These are phyloP conservation scores for Eragrostis tef DNA, from an alignment of 202 grass and related monocot species.

Conservation along the genomic window DNA sequence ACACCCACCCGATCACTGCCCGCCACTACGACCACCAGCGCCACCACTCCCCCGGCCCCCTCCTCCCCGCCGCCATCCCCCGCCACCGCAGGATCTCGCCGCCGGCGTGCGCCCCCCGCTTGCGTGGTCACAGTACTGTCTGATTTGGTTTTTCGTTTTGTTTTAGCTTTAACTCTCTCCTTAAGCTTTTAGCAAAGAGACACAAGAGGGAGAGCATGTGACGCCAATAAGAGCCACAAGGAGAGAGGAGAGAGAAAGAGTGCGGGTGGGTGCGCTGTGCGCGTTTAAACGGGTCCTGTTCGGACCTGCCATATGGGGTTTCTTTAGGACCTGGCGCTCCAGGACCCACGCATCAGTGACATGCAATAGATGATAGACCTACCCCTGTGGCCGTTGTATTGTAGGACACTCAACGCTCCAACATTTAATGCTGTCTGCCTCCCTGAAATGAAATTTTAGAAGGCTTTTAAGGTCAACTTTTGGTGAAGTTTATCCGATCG, in stretches of 20 bases:
- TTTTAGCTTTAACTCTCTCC: conserved; percentile 9
- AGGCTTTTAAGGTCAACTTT: conserved; percentile 34
- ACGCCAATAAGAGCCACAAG: conserved; percentile 53
- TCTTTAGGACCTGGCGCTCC: rapidly evolving
- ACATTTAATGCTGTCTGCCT: conserved; percentile 23
- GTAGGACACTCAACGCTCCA: conserved; percentile 32
- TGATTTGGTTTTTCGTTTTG: conserved; percentile 4
- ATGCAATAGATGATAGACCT: background rate
- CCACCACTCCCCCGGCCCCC: conserved; percentile 38
- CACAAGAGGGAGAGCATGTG: conserved; percentile 44
- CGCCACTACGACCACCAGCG: conserved; percentile 42
- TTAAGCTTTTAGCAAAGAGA: conserved; percentile 50
- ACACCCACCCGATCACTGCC: conserved; percentile 35
- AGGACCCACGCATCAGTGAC: background rate
- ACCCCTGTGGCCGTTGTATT: conserved; percentile 15
- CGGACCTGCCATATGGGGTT: conserved; percentile 35
- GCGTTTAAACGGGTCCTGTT: conserved; percentile 43
- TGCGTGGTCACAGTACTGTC: conserved; percentile 29
- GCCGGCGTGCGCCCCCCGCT: conserved; percentile 37
- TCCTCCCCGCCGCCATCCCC: conserved; percentile 37
- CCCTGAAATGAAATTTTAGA: background rate
- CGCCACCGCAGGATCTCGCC: conserved; percentile 56
- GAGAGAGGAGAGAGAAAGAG: conserved; percentile 1
- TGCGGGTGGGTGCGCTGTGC: conserved; percentile 56
- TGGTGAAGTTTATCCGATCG: conserved; percentile 1